These are phyloP conservation scores for Stemphylium vesicarium DNA, from an alignment of 2,329 filamentous ascomycete species.

Conservation along the genomic window DNA sequence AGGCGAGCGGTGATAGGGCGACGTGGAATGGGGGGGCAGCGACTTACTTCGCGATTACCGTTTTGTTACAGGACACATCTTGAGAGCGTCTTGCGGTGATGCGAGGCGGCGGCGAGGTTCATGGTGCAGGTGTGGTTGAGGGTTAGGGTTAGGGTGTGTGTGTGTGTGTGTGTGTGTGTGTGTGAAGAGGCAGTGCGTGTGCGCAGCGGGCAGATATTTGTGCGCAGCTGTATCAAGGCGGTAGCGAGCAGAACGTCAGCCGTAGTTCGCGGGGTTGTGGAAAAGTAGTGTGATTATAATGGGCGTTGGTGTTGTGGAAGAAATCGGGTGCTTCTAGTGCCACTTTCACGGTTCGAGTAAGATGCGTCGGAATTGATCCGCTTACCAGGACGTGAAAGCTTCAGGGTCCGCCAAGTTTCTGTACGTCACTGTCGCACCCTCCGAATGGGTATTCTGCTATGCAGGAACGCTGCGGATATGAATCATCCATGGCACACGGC, in stretches of 20 bases:
- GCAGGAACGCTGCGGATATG: constrained; percentile 13
- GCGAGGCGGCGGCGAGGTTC: constrained; percentile 36
- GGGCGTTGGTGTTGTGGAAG: constrained; percentile 19
- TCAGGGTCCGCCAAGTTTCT: constrained; percentile 10
- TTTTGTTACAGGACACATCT: constrained; percentile 36
- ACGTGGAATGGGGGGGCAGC: not conserved
- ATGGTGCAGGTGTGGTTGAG: constrained; percentile 16
- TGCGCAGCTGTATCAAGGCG: constrained; percentile 19
- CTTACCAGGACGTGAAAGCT: constrained; percentile 8
- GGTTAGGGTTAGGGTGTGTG: not conserved
- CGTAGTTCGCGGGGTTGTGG: constrained; percentile 12
- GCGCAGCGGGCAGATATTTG: constrained; percentile 5
- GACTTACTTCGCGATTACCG: constrained; percentile 36
- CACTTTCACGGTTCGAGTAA: constrained; percentile 10
- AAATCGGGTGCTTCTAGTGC: constrained; percentile 17
- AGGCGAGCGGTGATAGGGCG: not conserved
- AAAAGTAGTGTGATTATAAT: constrained; percentile 15
- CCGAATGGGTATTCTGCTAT: not conserved
- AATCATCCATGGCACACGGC: not conserved
- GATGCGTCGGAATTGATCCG: constrained; percentile 16
- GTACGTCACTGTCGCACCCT: constrained; percentile 15
- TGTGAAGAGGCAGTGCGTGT: constrained; percentile 1
- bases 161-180: not conserved
- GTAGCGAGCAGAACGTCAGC: constrained; percentile 24
- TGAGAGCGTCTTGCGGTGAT: constrained; percentile 34